These are phyloP conservation scores for Golubevia pallescens DNA, from an alignment of 1,284 basidiomycete genomes.

Conservation along the genomic window DNA sequence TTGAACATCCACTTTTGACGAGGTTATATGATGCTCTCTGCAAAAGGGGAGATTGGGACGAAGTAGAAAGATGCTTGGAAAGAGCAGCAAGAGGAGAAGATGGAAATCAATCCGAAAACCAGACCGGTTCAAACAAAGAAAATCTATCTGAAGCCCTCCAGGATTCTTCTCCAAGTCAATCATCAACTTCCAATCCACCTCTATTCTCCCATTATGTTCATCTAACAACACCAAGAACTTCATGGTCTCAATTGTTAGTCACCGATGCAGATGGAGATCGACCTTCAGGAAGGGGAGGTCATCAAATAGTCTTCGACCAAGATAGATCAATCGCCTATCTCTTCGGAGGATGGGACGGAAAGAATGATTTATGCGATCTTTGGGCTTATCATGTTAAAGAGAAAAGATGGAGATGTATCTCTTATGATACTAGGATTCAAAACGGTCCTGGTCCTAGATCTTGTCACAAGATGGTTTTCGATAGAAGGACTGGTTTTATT, in stretches of 20 bases:
- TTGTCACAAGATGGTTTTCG: slow-evolving; percentile 53
- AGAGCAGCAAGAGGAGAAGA: no score
- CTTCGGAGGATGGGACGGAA: slow-evolving; percentile 51
- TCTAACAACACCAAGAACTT: slow-evolving; percentile 27
- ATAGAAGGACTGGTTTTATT: slow-evolving; percentile 47
- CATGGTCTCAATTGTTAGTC: slow-evolving; percentile 30
- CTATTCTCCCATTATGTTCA: slow-evolving; percentile 46
- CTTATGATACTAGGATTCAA: slow-evolving; percentile 32
- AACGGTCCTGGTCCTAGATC: slow-evolving; percentile 44
- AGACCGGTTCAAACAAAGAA: background rate
- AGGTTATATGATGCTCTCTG: slow-evolving; percentile 74
- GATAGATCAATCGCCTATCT: slow-evolving; percentile 45
- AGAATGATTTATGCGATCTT: slow-evolving; percentile 35
- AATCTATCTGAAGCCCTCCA: background rate
- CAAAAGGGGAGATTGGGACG: slow-evolving; percentile 72
- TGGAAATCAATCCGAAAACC: no score
- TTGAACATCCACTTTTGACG: slow-evolving; percentile 76
- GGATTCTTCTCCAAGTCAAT: background rate
- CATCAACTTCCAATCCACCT: slow-evolving; percentile 8
- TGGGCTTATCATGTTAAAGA: slow-evolving; percentile 48
- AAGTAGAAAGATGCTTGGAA: slow-evolving; percentile 68
- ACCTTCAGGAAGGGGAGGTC: slow-evolving; percentile 41
- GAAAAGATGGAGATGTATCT: slow-evolving; percentile 39
- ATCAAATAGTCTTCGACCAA: slow-evolving; percentile 41
- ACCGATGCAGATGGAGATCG: slow-evolving; percentile 14